These are phyloP conservation scores for Clathrospora elynae DNA, from an alignment of 2,329 filamentous ascomycete species.

Conservation along the genomic window DNA sequence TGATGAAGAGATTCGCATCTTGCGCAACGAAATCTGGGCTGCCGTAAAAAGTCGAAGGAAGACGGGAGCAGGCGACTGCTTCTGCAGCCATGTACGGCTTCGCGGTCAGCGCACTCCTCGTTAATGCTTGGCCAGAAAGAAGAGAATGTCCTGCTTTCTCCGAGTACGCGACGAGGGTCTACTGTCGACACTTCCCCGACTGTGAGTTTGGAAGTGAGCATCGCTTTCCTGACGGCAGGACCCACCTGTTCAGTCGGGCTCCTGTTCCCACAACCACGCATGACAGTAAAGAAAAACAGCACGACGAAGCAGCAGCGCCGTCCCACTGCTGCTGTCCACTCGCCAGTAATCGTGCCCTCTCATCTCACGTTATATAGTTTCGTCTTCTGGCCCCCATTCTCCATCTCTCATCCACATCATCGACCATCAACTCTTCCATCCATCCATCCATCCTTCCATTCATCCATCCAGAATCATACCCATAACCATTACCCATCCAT, in stretches of 20 bases:
- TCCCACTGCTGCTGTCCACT: slow-evolving; percentile 1
- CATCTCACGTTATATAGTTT: slow-evolving; percentile 12
- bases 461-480: slow-evolving; percentile 17
- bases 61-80: slow-evolving; percentile 47
- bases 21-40: slow-evolving; percentile 61
- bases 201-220: slow-evolving; percentile 52
- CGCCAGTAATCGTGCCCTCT: not conserved
- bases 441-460: slow-evolving; percentile 11
- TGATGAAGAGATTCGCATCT: slow-evolving; percentile 54
- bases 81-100: slow-evolving; percentile 64
- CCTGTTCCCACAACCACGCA: not conserved
- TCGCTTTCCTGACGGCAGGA: not conserved
- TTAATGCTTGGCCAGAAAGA: slow-evolving; percentile 58
- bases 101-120: slow-evolving; percentile 58
- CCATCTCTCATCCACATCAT: slow-evolving; percentile 14
- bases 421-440: slow-evolving; percentile 12
- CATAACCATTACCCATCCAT: slow-evolving; percentile 9
- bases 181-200: slow-evolving; percentile 62
- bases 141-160: slow-evolving; percentile 55
- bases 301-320: slow-evolving; percentile 3
- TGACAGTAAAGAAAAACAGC: not conserved
- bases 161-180: slow-evolving; percentile 63
- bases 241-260: not conserved
- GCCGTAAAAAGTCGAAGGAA: slow-evolving; percentile 51
- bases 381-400: slow-evolving; percentile 3